These are phyloP conservation scores for Geotrichum fermentans DNA, from an alignment of 1,139 yeast species.

Conservation along the genomic window DNA sequence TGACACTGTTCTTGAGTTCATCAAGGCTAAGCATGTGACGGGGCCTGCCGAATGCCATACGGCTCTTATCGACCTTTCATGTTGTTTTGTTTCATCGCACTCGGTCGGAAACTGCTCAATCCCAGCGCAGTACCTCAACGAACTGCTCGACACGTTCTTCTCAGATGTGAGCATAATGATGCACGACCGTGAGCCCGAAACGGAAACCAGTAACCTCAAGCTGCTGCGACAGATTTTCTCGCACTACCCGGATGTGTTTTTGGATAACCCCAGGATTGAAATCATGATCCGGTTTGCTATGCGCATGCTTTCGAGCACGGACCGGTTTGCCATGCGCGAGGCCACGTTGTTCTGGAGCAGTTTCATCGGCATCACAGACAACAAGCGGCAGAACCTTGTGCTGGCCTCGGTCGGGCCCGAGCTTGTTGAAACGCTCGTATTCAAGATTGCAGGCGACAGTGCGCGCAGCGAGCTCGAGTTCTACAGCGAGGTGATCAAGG, in stretches of 20 bases:
- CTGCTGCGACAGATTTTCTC: conserved; percentile 28
- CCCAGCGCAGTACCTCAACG: conserved; percentile 19
- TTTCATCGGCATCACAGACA: conserved; percentile 37
- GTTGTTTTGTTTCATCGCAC: conserved; percentile 17
- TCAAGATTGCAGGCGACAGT: conserved; percentile 40
- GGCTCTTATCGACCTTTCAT: conserved; percentile 9
- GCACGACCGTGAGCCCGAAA: conserved; percentile 28
- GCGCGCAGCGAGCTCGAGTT: conserved; percentile 60
- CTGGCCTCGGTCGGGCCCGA: conserved; percentile 27
- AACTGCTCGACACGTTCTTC: conserved; percentile 27
- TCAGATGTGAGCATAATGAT: conserved; percentile 1
- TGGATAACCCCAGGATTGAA: conserved; percentile 22
- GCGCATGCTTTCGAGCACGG: conserved; percentile 49
- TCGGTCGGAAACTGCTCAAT: conserved; percentile 13
- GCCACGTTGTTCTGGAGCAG: conserved; percentile 29
- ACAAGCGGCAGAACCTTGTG: conserved; percentile 17
- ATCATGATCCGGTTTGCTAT: conserved; percentile 34
- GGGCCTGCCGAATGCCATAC: conserved; percentile 9
- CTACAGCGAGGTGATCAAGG: conserved; percentile 52
- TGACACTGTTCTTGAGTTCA: conserved; percentile 43
- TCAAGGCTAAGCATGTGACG: conserved; percentile 37
- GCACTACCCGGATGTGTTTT: conserved; percentile 20
- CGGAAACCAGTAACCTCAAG: conserved; percentile 27
- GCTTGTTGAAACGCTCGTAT: conserved; percentile 27
- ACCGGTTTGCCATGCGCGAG: conserved; percentile 60